Evolutionary conservation across 192 early-diverging fungal genomes (phyloP), one percentile per base, ranked within the genome.

Genomic region (Coemansia umbellata): DNA sequence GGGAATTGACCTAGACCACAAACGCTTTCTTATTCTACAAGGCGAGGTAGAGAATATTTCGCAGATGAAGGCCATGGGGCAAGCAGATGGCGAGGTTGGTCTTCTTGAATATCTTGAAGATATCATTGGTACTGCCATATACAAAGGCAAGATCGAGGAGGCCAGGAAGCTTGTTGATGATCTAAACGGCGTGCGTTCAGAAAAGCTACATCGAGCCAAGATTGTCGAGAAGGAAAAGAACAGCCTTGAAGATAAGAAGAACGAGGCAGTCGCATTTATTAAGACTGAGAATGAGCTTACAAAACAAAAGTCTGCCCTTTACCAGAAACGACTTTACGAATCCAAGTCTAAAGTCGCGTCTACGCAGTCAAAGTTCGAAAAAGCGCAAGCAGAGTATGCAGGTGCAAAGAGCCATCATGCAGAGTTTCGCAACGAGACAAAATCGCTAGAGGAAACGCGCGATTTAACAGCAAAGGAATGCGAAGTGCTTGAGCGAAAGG

Each of bases 41-140:
- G 97, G 97, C 49, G 97, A 99, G 58, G 95, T 99, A n/a, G 97
- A 99, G 68, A 95, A 91, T 14, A 99, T 99, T 49, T 79, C 95
- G 10, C 85, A 90, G 47, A 99, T 98, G 97, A 98, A 97, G 61
- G 84, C 95, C 4, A 97, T 95, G 66, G 95, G 88, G 13, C 84
- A 84, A 53, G 91, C 67, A 28, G 95, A 93, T 22, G 78, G 89
- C 63, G 96, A 99, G 47, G 96, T 97, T 50, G 96, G 95, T 1
- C 69, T 99, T 33, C 81, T 99, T 5, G 97, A 99, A 66, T 99
- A 95, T 66, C 76, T 99, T 24, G 97, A 99, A 67, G 97, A 99
- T 66, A 98, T 99, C 39, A 97, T 99, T 27, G 97, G 97, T 13
- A 98, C 95, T 0, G 84, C 87, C 0, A 69, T 71, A 42, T 97